Evolutionary conservation across 2,329 filamentous ascomycete species (phyloP).

Genomic region (Xylariaceae sp.): DNA sequence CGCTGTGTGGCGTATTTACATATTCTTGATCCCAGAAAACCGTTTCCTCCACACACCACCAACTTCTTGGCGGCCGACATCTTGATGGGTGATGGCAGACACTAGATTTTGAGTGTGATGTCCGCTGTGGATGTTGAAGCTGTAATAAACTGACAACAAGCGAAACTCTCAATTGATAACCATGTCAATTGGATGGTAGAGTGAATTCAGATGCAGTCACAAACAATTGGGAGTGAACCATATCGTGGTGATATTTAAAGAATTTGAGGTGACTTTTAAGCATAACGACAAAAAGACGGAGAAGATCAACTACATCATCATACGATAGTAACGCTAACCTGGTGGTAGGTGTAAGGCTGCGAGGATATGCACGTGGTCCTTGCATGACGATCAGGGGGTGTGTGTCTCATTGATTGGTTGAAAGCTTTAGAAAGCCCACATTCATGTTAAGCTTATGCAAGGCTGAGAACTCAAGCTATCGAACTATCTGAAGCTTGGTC

Average conservation of each 20-base stretch:
- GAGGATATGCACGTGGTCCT: slow-evolving; percentile 1
- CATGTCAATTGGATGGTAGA: no score
- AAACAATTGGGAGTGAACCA: no score
- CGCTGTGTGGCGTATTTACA: slow-evolving; percentile 82
- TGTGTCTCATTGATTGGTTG: slow-evolving; percentile 6
- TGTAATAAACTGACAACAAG: neutral
- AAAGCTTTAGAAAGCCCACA: neutral
- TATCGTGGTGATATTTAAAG: no score
- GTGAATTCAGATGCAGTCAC: no score
- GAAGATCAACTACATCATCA: slow-evolving; percentile 26
- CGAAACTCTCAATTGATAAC: no score
- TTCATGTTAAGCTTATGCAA: no score
- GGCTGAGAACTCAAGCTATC: neutral
- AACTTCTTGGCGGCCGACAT: slow-evolving; percentile 69
- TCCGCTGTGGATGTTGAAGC: neutral
- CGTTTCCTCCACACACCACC: slow-evolving; percentile 89
- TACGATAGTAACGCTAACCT: slow-evolving; percentile 10
- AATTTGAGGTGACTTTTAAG: no score
- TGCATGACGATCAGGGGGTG: neutral
- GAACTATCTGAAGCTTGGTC: no score
- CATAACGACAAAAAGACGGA: neutral
- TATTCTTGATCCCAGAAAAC: slow-evolving; percentile 84
- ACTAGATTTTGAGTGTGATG: neutral
- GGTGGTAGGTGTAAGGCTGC: slow-evolving; percentile 16
- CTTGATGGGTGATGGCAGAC: slow-evolving; percentile 22